Conservation (phyloP, 2,329 filamentous ascomycete genomes). For the Aspergillus fumigatus region DNA sequence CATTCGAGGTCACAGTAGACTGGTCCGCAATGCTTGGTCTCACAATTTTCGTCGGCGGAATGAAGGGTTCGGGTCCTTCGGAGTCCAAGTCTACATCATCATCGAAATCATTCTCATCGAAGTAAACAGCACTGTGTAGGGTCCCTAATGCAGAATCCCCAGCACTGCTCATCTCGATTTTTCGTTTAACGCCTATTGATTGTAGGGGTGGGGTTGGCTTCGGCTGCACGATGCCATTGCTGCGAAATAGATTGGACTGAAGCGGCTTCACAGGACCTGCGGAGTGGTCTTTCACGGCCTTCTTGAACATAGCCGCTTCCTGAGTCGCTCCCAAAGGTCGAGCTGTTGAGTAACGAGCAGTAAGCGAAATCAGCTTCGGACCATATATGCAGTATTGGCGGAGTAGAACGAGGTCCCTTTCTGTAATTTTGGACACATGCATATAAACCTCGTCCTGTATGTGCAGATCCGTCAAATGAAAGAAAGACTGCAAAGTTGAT, state of each 20-base stretch:
- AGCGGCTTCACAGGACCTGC: constrained; percentile 28
- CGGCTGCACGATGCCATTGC: constrained; percentile 20
- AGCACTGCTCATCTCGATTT: constrained; percentile 31
- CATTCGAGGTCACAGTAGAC: constrained; percentile 4
- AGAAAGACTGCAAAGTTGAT: not conserved
- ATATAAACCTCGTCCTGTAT: constrained; percentile 18
- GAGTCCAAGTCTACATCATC: constrained; percentile 71
- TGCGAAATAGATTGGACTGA: constrained; percentile 26
- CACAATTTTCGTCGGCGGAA: constrained; percentile 16
- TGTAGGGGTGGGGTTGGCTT: constrained; percentile 18
- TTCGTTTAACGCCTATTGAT: constrained; percentile 34
- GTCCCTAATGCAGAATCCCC: constrained; percentile 34
- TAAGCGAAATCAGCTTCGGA: constrained; percentile 14
- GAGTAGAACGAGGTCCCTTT: constrained; percentile 16
- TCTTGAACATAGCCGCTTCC: constrained; percentile 35
- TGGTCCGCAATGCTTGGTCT: constrained; percentile 3
- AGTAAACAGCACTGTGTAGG: constrained; percentile 52
- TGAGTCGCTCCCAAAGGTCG: constrained; percentile 13
- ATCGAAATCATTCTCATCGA: constrained; percentile 80
- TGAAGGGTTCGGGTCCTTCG: constrained; percentile 28
- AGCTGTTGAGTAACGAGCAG: constrained; percentile 23
- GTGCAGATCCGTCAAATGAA: not conserved
- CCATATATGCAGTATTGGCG: constrained; percentile 19
- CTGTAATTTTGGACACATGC: constrained; percentile 19
- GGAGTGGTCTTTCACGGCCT: constrained; percentile 38